Conservation (phyloP, 169 alveolate species). For the Plasmodium gaboni region DNA sequence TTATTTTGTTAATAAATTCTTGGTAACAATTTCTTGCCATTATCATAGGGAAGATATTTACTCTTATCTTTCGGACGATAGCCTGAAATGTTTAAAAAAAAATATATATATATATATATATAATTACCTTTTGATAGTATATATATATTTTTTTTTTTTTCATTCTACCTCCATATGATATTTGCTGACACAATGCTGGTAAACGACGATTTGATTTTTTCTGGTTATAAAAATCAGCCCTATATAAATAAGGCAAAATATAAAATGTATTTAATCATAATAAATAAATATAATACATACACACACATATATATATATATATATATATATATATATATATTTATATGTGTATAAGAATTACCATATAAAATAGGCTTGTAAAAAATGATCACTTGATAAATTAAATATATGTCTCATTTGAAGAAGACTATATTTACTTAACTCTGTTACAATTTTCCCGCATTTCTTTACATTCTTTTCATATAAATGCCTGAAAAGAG, state of each 20-base stretch:
- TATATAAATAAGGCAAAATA: slow-evolving; percentile 12
- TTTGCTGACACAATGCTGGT: slow-evolving; percentile 66
- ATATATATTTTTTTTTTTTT: slow-evolving; percentile 6
- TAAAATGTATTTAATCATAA: too few species aligned
- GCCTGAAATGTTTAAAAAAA: slow-evolving; percentile 37
- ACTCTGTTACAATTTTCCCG: slow-evolving; percentile 54
- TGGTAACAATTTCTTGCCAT: slow-evolving; percentile 71
- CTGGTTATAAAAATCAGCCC: slow-evolving; percentile 75
- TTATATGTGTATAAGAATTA: slow-evolving; percentile 3
- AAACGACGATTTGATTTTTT: slow-evolving; percentile 75
- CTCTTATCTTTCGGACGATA: slow-evolving; percentile 72
- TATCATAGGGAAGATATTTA: slow-evolving; percentile 70
- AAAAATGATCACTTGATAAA: slow-evolving; percentile 68
- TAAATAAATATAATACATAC: too few species aligned
- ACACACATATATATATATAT: slow-evolving; percentile 3
- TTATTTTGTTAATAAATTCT: slow-evolving; percentile 51
- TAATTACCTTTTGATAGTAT: background rate
- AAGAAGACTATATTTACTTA: slow-evolving; percentile 68
- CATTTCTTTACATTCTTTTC: slow-evolving; percentile 59
- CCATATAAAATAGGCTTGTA: slow-evolving; percentile 71
- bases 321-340: background rate
- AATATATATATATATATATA: slow-evolving; percentile 5
- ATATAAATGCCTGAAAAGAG: slow-evolving; percentile 38
- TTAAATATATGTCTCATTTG: slow-evolving; percentile 74
- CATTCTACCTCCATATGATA: slow-evolving; percentile 74